A percentile compares a stretch with the other conserved stretches of the same genome.
These are phyloP conservation scores for Aspergillus caelatus DNA, from an alignment of 2,329 filamentous ascomycete species.

Conservation along the genomic window DNA sequence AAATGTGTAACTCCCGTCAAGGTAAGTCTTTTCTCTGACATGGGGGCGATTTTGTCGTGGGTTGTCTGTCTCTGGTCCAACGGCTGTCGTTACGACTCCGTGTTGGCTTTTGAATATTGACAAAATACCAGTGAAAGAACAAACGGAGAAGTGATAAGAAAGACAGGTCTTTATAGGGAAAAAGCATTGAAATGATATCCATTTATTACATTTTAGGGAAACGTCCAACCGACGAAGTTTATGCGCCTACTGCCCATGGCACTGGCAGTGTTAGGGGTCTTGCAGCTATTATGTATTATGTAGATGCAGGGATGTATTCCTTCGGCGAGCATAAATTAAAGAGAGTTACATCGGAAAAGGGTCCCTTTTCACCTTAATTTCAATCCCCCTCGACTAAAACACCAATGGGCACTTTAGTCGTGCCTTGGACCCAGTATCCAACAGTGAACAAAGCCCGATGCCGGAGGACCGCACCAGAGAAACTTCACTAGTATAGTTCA, in stretches of 20 bases:
- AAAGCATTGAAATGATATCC: too few species aligned
- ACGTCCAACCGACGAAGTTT: too few species aligned
- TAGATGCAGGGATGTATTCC: background rate
- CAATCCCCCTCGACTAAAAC: too few species aligned
- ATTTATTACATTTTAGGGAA: too few species aligned
- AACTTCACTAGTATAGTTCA: background rate
- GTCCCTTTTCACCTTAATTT: background rate
- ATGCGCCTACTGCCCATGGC: background rate
- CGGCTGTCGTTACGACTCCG: too few species aligned
- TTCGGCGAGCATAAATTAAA: background rate
- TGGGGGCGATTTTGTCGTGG: background rate
- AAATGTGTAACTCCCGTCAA: background rate
- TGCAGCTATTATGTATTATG: background rate
- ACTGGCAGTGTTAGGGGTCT: background rate
- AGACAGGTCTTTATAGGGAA: rapidly evolving
- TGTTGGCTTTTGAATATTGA: background rate
- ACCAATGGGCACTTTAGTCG: too few species aligned
- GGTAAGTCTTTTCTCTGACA: background rate
- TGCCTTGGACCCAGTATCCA: too few species aligned
- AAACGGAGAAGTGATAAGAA: too few species aligned
- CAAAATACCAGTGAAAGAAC: background rate
- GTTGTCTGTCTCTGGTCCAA: background rate
- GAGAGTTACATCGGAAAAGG: background rate
- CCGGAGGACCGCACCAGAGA: background rate
- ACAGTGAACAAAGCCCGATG: background rate